Percentiles rank a stretch among this genome's conserved stretches.
Evolutionary conservation across 768 basidiomycete genomes (phyloP).

Genomic region (Leccinum boreale): DNA sequence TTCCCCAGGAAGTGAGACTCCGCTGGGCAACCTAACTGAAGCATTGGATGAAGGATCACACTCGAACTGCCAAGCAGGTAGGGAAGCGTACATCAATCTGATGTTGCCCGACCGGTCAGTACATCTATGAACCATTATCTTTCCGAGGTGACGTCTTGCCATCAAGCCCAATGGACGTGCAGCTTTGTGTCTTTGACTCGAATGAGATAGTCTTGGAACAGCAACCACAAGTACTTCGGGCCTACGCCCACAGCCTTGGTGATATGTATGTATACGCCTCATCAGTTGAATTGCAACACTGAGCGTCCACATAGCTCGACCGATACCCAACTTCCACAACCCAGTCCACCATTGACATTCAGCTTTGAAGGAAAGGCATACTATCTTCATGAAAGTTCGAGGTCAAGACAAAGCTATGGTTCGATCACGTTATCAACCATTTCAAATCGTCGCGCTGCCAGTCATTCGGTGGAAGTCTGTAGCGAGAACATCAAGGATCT

Average conservation of each 20-base stretch:
- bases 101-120: constrained; percentile 58
- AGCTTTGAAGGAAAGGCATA: constrained; percentile 37
- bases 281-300: neutral
- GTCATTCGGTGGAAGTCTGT: constrained; percentile 18
- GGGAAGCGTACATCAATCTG: constrained; percentile 41
- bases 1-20: neutral
- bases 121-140: neutral
- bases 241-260: constrained; percentile 39
- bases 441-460: neutral
- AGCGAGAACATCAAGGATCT: constrained; percentile 53
- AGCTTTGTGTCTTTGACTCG: constrained; percentile 41
- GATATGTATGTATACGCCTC: constrained; percentile 39
- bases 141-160: constrained; percentile 9
- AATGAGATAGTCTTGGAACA: constrained; percentile 23
- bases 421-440: constrained; percentile 6
- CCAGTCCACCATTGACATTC: constrained; percentile 46
- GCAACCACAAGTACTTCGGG: constrained; percentile 41
- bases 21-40: neutral
- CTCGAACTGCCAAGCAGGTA: constrained; percentile 35
- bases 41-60: neutral
- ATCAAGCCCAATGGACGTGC: constrained; percentile 56
- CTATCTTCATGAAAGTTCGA: constrained; percentile 45
- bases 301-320: constrained; percentile 32
- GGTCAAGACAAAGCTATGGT: constrained; percentile 44
- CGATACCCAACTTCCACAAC: constrained; percentile 32